Evolutionary conservation across 129 eudicot genomes (phyloP), one percentile per base, ranked within the genome.

Genomic region (carrot (Daucus carota)): DNA sequence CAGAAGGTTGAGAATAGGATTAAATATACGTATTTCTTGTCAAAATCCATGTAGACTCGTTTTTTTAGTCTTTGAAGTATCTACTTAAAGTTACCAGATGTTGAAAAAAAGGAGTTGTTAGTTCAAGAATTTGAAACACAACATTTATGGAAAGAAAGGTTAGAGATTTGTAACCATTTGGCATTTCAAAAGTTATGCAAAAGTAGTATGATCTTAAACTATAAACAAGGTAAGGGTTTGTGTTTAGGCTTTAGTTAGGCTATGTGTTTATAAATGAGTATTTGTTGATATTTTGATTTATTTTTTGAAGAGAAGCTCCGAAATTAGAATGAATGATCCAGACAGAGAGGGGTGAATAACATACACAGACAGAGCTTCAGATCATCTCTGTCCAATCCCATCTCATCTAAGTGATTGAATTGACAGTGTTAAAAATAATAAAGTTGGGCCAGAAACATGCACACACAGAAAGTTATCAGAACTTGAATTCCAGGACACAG

Each of bases 311-410:
- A 31, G 28, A 11, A 20, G 74, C 52, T 47, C 74, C 41, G 0
- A 62, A 66, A 70, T 47, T 8, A 68, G 32, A 0, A 14, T 68
- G 75, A 70, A 42, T 72, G 80, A 71, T 71, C 26, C 45, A 68
- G 73, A 34, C 73, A 18, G 74, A 75, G 60, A 34, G 70, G 4
- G 70, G 8, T 63, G 70, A 63, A 63, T 63, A 63, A 63, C 70
- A 63, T 63, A 65, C 38, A 65, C 34, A 16, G 45, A 54, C 26
- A 48, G 63, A 80, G 84, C 76, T 52, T 72, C 70, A 81, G 78
- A 81, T 69, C 78, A 46, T 45, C 52, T 60, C n/a, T 72, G 81
- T 77, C 81, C 85, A 77, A 82, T 77, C 81, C 81, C 65, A 60
- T 62, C 75, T 71, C 71, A 70, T 12, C 62, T 59, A 40, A 68